These are phyloP conservation scores for Thelonectria olida DNA, from an alignment of 2,329 filamentous ascomycete genomes.

Conservation along the genomic window DNA sequence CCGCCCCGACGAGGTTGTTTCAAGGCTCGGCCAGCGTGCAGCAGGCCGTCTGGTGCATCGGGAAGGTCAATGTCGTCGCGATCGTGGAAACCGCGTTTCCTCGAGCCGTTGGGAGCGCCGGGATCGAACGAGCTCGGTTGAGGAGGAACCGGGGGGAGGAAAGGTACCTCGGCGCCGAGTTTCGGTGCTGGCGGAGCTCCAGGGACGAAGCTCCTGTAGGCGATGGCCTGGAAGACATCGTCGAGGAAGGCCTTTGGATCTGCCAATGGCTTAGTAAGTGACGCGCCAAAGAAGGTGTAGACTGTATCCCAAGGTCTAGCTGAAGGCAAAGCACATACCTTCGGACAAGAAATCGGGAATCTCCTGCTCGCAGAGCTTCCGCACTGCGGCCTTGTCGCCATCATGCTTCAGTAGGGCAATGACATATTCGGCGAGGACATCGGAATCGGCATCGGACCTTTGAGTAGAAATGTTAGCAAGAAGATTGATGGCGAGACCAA, in stretches of 20 bases:
- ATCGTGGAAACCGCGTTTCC: slow-evolving; percentile 50
- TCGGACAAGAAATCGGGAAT: slow-evolving; percentile 80
- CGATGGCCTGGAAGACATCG: slow-evolving; percentile 74
- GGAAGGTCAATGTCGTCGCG: slow-evolving; percentile 29
- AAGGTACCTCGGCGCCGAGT: slow-evolving; percentile 23
- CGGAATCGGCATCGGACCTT: slow-evolving; percentile 81
- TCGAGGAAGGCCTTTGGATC: slow-evolving; percentile 67
- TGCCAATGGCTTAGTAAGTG: slow-evolving; percentile 31
- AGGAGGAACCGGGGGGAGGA: neutral
- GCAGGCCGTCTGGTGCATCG: slow-evolving; percentile 36
- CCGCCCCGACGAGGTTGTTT: slow-evolving; percentile 70
- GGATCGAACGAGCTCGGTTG: slow-evolving; percentile 30
- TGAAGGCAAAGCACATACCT: slow-evolving; percentile 46
- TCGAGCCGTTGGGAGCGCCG: slow-evolving; percentile 33
- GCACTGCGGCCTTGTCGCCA: slow-evolving; percentile 70
- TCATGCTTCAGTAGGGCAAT: slow-evolving; percentile 79
- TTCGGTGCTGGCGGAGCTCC: slow-evolving; percentile 57
- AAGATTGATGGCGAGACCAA: slow-evolving; percentile 6
- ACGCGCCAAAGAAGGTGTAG: neutral
- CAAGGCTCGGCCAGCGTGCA: slow-evolving; percentile 53
- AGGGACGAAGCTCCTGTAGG: slow-evolving; percentile 68
- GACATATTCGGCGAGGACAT: slow-evolving; percentile 87
- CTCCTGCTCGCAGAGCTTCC: slow-evolving; percentile 74
- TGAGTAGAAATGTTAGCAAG: slow-evolving; percentile 26
- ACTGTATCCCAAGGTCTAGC: neutral